phyloP scores from a whole-genome alignment of 441 rosid species.

The Populus hybrid region DNA sequence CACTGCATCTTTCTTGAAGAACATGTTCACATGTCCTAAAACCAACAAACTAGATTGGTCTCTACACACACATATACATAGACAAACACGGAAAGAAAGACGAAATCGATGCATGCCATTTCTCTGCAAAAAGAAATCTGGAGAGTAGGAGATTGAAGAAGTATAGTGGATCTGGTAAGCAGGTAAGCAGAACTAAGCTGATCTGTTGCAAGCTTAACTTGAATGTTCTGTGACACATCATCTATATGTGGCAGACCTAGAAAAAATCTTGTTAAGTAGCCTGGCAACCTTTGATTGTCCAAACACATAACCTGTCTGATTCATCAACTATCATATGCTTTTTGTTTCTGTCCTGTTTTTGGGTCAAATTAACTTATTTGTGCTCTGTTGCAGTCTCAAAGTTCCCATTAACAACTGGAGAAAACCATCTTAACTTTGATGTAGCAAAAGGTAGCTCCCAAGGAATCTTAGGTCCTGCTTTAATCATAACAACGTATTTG shows the following conservation, averaged over 20 bases:
- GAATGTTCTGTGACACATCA: background rate
- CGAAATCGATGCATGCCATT: background rate
- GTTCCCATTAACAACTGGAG: too few relatives aligned
- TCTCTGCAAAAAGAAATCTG: background rate
- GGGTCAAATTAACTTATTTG: background rate
- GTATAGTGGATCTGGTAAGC: background rate
- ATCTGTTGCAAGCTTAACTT: background rate
- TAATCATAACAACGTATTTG: too few relatives aligned
- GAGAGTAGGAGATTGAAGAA: background rate
- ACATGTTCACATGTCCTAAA: too few relatives aligned
- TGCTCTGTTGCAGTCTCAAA: background rate
- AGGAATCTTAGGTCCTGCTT: too few relatives aligned
- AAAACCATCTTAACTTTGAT: too few relatives aligned
- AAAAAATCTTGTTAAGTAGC: background rate
- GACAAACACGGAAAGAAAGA: background rate
- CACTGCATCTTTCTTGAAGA: constrained; percentile 13
- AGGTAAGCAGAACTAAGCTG: background rate
- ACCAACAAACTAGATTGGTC: too few relatives aligned
- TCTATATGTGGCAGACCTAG: background rate
- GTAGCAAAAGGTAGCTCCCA: too few relatives aligned
- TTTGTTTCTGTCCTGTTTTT: background rate
- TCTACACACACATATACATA: background rate
- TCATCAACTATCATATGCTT: background rate
- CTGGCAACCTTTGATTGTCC: background rate
- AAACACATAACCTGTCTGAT: background rate